Evolutionary conservation across 108 stramenopile genomes (phyloP), one percentile per base, ranked within the genome.

Genomic region (Skeletonema grethae): DNA sequence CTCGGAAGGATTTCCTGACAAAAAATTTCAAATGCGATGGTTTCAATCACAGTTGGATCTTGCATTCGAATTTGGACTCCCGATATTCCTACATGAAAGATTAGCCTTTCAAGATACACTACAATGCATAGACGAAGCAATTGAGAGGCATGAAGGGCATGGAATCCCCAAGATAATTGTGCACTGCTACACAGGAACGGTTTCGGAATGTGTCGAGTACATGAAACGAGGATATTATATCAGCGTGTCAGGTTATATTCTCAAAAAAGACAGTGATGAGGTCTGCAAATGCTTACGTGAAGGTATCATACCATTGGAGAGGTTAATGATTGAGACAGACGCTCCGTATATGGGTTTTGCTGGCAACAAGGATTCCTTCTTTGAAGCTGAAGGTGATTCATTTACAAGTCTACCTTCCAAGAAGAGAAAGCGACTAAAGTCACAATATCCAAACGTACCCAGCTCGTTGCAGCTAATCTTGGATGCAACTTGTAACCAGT

Each of bases 291-390:
- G 87, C 61, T 77, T 91, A 2, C 25, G 62, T 39, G 84, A 86
- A 34, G 84, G 87, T 1, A 73, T 91, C 39, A 84, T 90, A 22
- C 90, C 94, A 5, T 58, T 86, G 31, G 88, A 90, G 25, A 75
- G 65, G 55, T 84, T 95, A 24, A 89, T 92, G 91, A 85, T 95
- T 32, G 94, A 95, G 75, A 95, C 90, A 5, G 94, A 95, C 82
- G 85, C 94, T 12, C 94, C 94, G 1, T 95, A 95, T 77, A 95
- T 95, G 93, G 93, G 93, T 0, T 95, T 95, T 70, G 41, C 63
- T 2, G 67, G 63, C 9, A 87, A 86, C 71, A 83, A 89, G 9
- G 63, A 86, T 15, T 45, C 43, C 2, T 93, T 87, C 43, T 69
- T 87, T 20, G 80, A 88, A 16, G 66, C 63, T 10, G 82, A 93